Evolutionary conservation across 768 basidiomycete species (phyloP), one percentile per base, ranked within the genome.

Genomic region (Phanerodontia chrysosporium): DNA sequence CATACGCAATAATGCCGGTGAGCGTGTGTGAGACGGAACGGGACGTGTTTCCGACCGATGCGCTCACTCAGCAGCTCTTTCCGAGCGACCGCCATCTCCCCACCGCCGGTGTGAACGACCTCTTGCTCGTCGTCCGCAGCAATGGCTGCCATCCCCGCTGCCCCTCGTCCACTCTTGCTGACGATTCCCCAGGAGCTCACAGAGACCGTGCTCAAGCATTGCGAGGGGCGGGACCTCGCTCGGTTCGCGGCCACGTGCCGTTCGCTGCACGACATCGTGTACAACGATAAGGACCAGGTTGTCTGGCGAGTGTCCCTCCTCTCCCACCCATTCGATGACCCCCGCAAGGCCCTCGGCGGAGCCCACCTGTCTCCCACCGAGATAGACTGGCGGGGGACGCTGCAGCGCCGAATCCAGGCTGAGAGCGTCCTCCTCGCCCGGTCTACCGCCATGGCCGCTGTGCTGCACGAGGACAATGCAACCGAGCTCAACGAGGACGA

Each of bases 301-400:
- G 77, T 92, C 42, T 92, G 88, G 88, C 83, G 84, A 55, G 74
- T 80, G 54, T 74, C 90, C 53, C 89, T 86, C 70, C 79, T 87
- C 39, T 57, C 59, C 8, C 70, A 72, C 49, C 77, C 80, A 6
- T 90, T 89, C 69, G 90, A 91, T 66, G 82, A 87, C 65, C 86
- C 86, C n/a, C 75, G 82, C 16, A 58, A 67, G 44, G 16, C 45
- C 1, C 44, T 66, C 73, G 45, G 39, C 10, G 24, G 22, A 13
- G 9, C 54, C 25, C 45, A 25, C 53, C 28, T 13, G 12, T 14
- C 25, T 22, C 24, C 29, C 27, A 32, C 53, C n/a, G 58, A 51
- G 16, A 65, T 66, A 54, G 66, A 73, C 64, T 80, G 75, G 77
- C 69, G 62, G 62, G 61, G 61, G 18, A 70, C 76, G 62, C 70